These are phyloP conservation scores for Drechslerella dactyloides DNA, from an alignment of 2,329 filamentous ascomycete genomes.

Conservation along the genomic window DNA sequence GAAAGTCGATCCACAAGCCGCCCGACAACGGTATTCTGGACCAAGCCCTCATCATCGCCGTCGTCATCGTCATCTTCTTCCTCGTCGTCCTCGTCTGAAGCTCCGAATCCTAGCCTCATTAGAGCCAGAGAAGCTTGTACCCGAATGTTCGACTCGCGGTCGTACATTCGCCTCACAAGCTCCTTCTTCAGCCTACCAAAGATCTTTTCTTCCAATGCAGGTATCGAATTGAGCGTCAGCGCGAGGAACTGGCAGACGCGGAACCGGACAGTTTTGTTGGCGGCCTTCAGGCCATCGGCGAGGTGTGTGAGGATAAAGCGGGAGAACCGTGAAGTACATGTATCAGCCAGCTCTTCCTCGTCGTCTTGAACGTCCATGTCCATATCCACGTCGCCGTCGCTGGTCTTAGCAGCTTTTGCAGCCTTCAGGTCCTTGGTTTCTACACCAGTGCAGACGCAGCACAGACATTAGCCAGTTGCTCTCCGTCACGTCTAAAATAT, in stretches of 20 bases:
- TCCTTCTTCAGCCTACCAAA: conserved; percentile 82
- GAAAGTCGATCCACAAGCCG: conserved; percentile 81
- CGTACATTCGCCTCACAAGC: conserved; percentile 81
- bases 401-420: conserved; percentile 62
- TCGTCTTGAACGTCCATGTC: conserved; percentile 69
- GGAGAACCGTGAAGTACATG: conserved; percentile 80
- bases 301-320: conserved; percentile 75
- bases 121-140: conserved; percentile 90
- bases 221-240: conserved; percentile 88
- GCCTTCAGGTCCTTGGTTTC: conserved; percentile 32
- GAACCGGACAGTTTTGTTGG: conserved; percentile 92
- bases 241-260: conserved; percentile 87
- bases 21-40: conserved; percentile 69
- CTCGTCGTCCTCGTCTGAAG: conserved; percentile 79
- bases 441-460: conserved; percentile 39
- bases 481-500: conserved; percentile 53
- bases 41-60: conserved; percentile 70
- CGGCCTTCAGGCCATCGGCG: conserved; percentile 77
- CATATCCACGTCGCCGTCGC: conserved; percentile 56
- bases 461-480: conserved; percentile 54
- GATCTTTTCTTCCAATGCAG: conserved; percentile 67
- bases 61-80: conserved; percentile 74
- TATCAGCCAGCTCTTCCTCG: conserved; percentile 76
- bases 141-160: conserved; percentile 91
- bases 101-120: conserved; percentile 64